Evolutionary conservation across 768 basidiomycete species (phyloP).

Genomic region (Boletus coccyginus): DNA sequence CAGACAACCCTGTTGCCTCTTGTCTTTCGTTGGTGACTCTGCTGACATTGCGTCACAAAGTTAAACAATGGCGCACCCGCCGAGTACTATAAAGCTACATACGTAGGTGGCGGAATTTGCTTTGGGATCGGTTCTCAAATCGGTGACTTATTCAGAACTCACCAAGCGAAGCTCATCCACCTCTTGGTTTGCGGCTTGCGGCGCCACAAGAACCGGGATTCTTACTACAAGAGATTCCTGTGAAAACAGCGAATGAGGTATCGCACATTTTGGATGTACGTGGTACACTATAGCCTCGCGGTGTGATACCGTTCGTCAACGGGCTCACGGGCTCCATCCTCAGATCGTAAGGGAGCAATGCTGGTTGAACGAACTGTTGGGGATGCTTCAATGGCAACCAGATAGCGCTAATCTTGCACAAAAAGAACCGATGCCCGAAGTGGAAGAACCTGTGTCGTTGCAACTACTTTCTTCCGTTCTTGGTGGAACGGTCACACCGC

Average conservation of each 20-base stretch:
- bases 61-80: constrained; percentile 51
- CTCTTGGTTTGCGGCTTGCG: constrained; percentile 61
- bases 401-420: constrained; percentile 32
- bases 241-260: constrained; percentile 68
- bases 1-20: not conserved
- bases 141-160: constrained; percentile 48
- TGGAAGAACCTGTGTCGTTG: constrained; percentile 38
- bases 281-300: not conserved
- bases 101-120: constrained; percentile 44
- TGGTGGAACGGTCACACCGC: constrained; percentile 42
- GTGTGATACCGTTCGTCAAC: not conserved
- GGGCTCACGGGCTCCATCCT: not conserved
- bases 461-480: constrained; percentile 65
- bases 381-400: constrained; percentile 58
- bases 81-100: constrained; percentile 65
- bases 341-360: constrained; percentile 72
- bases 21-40: not conserved
- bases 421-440: constrained; percentile 25
- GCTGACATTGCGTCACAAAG: constrained; percentile 36
- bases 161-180: constrained; percentile 64
- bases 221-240: constrained; percentile 64
- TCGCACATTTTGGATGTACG: constrained; percentile 73
- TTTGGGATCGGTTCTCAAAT: not conserved
- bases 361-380: constrained; percentile 76
- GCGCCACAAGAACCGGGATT: constrained; percentile 78